These are phyloP conservation scores for Dothistroma septosporum DNA, from an alignment of 2,329 filamentous ascomycete species.

Conservation along the genomic window DNA sequence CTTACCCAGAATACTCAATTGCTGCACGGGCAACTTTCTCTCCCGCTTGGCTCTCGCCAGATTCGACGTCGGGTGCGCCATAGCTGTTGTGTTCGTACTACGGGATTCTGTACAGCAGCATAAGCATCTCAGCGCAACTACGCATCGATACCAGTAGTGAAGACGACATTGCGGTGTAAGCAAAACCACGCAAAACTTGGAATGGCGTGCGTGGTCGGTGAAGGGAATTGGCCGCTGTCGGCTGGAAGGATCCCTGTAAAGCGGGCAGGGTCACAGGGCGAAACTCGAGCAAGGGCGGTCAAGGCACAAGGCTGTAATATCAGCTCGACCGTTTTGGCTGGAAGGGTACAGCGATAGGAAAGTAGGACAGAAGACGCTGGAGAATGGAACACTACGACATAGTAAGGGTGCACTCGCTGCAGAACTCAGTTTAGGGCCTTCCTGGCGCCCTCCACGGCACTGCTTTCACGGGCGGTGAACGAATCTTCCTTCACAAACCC, in stretches of 20 bases:
- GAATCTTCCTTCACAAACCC: conserved; percentile 39
- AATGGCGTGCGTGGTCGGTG: neutral
- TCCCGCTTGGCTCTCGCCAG: conserved; percentile 36
- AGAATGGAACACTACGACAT: neutral
- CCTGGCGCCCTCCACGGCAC: conserved; percentile 40
- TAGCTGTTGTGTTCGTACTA: neutral
- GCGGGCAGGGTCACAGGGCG: neutral
- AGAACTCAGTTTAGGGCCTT: neutral
- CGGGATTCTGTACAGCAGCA: neutral
- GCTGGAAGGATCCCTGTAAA: neutral
- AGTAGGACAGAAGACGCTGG: neutral
- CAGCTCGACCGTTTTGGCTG: neutral
- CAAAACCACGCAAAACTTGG: neutral
- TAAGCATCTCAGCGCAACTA: neutral
- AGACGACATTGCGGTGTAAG: neutral
- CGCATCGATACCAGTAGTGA: neutral
- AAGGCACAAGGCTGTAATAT: neutral
- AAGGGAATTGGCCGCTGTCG: neutral
- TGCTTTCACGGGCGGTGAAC: conserved; percentile 42
- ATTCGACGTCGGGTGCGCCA: neutral
- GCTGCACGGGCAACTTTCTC: conserved; percentile 66
- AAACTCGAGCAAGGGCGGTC: neutral
- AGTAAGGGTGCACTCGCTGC: neutral
- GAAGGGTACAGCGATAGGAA: neutral
- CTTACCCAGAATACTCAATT: conserved; percentile 71